Conservation (phyloP, 2,329 filamentous ascomycete genomes). For the Phyllosticta capitalensis region DNA sequence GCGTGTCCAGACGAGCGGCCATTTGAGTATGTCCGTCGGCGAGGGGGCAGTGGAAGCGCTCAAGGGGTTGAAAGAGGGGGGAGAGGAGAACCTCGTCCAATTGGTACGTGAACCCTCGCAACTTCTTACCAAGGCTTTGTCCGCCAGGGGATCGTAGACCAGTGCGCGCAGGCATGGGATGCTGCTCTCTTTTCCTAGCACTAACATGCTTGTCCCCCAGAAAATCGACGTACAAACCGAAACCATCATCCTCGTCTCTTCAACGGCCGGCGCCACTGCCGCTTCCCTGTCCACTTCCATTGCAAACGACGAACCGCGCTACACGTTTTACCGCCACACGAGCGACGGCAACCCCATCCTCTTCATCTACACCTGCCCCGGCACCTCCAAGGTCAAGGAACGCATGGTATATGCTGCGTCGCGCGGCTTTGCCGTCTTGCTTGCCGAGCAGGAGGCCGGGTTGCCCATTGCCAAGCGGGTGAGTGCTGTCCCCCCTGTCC, state of each 20-base stretch:
- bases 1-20: conserved; percentile 20
- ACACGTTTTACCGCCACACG: conserved; percentile 64
- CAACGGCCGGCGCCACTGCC: conserved; percentile 41
- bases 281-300: conserved; percentile 51
- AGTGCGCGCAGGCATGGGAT: not conserved
- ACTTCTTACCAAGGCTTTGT: not conserved
- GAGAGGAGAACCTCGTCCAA: conserved; percentile 48
- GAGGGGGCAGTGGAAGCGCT: conserved; percentile 57
- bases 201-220: conserved; percentile 51
- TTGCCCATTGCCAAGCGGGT: conserved; percentile 61
- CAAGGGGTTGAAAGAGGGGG: conserved; percentile 43
- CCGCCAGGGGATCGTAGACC: not conserved
- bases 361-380: conserved; percentile 76
- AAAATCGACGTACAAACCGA: conserved; percentile 65
- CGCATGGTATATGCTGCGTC: conserved; percentile 72
- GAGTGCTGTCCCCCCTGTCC: conserved; percentile 30
- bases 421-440: conserved; percentile 49
- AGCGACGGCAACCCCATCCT: conserved; percentile 51
- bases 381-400: conserved; percentile 65
- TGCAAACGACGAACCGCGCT: conserved; percentile 60
- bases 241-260: conserved; percentile 55
- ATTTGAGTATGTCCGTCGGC: conserved; percentile 44
- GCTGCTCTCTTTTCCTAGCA: conserved; percentile 20
- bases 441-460: conserved; percentile 57
- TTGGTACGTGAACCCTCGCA: conserved; percentile 44